phyloP scores from a whole-genome alignment of 176 grass and related monocot species.

The Olyra latifolia region DNA sequence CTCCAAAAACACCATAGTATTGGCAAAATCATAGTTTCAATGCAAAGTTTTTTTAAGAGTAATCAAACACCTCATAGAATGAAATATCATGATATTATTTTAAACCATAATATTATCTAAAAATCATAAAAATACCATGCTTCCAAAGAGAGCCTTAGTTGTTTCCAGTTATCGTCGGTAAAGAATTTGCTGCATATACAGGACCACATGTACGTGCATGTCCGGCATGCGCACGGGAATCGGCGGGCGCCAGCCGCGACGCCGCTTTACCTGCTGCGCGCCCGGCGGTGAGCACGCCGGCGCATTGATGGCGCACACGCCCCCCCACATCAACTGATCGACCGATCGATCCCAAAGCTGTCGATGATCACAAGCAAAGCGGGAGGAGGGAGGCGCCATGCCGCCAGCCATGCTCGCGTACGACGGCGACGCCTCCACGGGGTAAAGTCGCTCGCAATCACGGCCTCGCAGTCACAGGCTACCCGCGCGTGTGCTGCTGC shows the following conservation, averaged over 20 bases:
- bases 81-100: too few species aligned
- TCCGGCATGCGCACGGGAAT: slow-evolving; percentile 32
- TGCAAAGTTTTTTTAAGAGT: too few species aligned
- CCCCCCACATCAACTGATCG: neutral
- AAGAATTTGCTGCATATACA: neutral
- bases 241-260: slow-evolving; percentile 34
- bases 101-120: too few species aligned
- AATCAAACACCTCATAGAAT: too few species aligned
- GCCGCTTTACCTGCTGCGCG: slow-evolving; percentile 19
- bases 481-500: neutral
- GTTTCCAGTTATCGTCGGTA: neutral
- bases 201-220: neutral
- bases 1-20: too few species aligned
- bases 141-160: too few species aligned
- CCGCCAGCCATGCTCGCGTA: slow-evolving; percentile 29
- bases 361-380: slow-evolving; percentile 39
- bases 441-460: neutral
- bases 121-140: too few species aligned
- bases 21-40: too few species aligned
- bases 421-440: slow-evolving; percentile 23
- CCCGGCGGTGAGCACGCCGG: slow-evolving; percentile 37
- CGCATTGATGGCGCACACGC: slow-evolving; percentile 20
- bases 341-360: neutral
- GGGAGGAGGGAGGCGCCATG: neutral
- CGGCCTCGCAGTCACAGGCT: neutral